Base-by-base conservation (phyloP, 352 stramenopile species). In the Phytophthora pseudosyringae region DNA sequence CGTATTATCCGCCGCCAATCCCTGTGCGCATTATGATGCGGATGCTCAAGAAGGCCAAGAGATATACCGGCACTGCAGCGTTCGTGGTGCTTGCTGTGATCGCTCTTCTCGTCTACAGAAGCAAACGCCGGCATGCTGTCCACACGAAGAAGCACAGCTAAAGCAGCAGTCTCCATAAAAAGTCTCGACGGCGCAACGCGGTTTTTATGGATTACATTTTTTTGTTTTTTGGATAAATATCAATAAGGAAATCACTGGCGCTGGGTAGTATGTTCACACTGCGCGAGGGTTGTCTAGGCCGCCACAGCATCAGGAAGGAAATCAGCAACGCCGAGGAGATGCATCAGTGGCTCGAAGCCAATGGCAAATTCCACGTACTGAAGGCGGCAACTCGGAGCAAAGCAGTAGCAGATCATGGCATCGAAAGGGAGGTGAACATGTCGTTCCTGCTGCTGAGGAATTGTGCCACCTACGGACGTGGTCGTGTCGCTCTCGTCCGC, bases 281-380 rank as follows among this genome's bases (percentile, higher is more conserved):
- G 45, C 12, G 12, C 15, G 9, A 38, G 5, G n/a, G 21, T 21
- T 21, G 21, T 31, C 18, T 21, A 64, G 28, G 53, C 59, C 12
- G 39, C 29, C 10, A 65, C 35, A 31, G 44, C 43, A 16, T 75
- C 53, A 25, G 69, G 44, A 40, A 95, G 75, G 38, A 95, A 94
- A 4, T 72, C 35, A 0, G 71, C 73, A 16, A 95, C 65, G 21
- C 75, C 86, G 16, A 95, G 71, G 7, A 78, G 69, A 47, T 95
- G 80, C 70, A 95, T 81, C n/a, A 95, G 75, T 25, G 83, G 69
- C 50, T 95, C 88, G 59, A 93, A 95, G 15, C 88, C 86, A 55
- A 95, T 93, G 8, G 88, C 88, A 59, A 94, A 94, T 70, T 95
- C 88, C 48, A 95, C 71, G 70, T 95, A 94, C 59, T 95, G 86